Evolutionary conservation across 345 rosid species (phyloP).

Genomic region (Eucalyptus regnans): DNA sequence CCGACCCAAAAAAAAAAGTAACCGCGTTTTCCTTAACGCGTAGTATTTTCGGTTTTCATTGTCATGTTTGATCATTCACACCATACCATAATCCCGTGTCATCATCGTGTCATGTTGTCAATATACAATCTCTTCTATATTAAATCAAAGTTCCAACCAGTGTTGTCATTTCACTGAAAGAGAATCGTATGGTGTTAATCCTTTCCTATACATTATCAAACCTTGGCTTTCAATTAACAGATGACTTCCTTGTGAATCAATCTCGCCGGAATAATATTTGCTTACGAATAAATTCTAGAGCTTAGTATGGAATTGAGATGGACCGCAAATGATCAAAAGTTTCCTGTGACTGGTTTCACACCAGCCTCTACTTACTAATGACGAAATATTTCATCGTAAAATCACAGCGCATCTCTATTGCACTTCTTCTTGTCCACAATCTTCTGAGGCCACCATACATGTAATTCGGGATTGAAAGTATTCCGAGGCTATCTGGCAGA

Average conservation of each 20-base stretch:
- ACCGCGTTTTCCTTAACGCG: neutral
- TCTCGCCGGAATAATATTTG: neutral
- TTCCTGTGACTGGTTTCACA: neutral
- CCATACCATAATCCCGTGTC: accelerated
- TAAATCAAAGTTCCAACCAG: neutral
- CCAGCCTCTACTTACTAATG: neutral
- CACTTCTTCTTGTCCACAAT: neutral
- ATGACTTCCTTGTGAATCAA: neutral
- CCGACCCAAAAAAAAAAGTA: neutral
- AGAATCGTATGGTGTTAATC: neutral
- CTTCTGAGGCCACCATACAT: neutral
- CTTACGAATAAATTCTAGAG: neutral
- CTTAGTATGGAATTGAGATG: neutral
- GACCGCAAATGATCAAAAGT: neutral
- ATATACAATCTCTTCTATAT: neutral
- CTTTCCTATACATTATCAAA: accelerated
- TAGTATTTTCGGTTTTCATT: neutral
- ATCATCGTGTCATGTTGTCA: neutral
- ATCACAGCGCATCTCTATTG: neutral
- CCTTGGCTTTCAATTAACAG: neutral
- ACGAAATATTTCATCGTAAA: neutral
- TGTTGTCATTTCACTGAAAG: neutral
- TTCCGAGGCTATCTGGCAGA: neutral
- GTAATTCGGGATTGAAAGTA: neutral
- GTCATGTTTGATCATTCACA: neutral